Evolutionary conservation across 73 alveolate species (phyloP).

Genomic region (Paramecium biaurelia): DNA sequence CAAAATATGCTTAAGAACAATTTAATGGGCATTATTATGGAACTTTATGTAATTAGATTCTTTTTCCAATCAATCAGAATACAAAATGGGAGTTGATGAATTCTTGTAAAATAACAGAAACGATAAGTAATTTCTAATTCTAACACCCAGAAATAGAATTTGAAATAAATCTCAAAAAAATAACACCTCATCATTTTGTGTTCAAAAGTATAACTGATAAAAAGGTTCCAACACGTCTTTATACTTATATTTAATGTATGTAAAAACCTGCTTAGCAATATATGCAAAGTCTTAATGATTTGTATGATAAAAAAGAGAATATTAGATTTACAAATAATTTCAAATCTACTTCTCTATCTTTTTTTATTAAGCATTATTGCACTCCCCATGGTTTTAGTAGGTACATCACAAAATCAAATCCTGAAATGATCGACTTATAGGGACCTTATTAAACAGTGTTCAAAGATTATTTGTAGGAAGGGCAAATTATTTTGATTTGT

Average conservation of each 20-base stretch:
- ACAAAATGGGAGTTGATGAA: not conserved
- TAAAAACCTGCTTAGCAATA: not conserved
- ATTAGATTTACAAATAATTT: not conserved
- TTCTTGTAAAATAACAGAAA: not conserved
- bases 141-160: not conserved
- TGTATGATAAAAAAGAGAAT: not conserved
- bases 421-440: not conserved
- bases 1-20: not conserved
- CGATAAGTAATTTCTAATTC: not conserved
- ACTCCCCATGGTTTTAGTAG: not conserved
- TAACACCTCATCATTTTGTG: not conserved
- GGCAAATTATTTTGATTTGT: not conserved
- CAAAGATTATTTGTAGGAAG: not conserved
- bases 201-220: not conserved
- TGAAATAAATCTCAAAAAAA: not conserved
- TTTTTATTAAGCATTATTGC: not conserved
- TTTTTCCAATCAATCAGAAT: not conserved
- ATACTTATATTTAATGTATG: not conserved
- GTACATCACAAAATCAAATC: not conserved
- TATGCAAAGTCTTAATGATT: not conserved
- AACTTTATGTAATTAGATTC: not conserved
- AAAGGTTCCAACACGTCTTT: not conserved
- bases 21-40: not conserved
- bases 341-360: not conserved
- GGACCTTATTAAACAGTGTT: conserved; percentile 7